Conservation (phyloP, 768 basidiomycete species). For the Trametes cinnabarina region DNA sequence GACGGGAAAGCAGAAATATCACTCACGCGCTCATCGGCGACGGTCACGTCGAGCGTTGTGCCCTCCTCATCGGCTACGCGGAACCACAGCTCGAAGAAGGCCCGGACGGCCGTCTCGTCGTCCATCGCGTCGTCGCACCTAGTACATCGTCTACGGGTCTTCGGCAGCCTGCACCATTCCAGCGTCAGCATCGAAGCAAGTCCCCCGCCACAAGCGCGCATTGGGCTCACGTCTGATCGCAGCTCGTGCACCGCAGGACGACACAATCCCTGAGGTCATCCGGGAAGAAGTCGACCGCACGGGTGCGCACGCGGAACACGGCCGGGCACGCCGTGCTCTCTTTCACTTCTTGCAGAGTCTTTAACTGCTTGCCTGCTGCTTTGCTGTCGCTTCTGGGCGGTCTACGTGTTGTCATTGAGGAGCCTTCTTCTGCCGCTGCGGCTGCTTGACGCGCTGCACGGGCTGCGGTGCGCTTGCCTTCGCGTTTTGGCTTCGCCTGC, state of each 20-base stretch:
- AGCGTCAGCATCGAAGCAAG: not conserved
- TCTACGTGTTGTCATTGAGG: no score
- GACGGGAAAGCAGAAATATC: not conserved
- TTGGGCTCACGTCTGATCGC: slow-evolving; percentile 45
- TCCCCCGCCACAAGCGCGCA: not conserved
- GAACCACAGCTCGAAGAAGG: slow-evolving; percentile 49
- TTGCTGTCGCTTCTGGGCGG: not conserved
- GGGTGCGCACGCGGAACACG: slow-evolving; percentile 46
- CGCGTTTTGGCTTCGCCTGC: slow-evolving; percentile 20
- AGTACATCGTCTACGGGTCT: slow-evolving; percentile 40
- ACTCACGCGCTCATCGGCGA: slow-evolving; percentile 48
- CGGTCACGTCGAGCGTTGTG: slow-evolving; percentile 41
- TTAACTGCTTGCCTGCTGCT: not conserved
- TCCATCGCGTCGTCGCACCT: slow-evolving; percentile 51
- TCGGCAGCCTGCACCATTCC: slow-evolving; percentile 40
- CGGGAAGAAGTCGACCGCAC: slow-evolving; percentile 57
- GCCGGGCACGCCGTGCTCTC: slow-evolving; percentile 24
- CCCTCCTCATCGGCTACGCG: slow-evolving; percentile 51
- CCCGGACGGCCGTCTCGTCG: slow-evolving; percentile 36
- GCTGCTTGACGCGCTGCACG: slow-evolving; percentile 9
- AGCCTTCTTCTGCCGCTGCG: no score
- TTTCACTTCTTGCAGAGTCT: slow-evolving; percentile 6
- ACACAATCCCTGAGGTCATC: slow-evolving; percentile 46
- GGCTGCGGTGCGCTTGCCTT: slow-evolving; percentile 1
- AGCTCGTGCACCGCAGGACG: slow-evolving; percentile 50